Evolutionary conservation across 805 yeast species (phyloP).

Genomic region (Blastobotrys mokoenaii): DNA sequence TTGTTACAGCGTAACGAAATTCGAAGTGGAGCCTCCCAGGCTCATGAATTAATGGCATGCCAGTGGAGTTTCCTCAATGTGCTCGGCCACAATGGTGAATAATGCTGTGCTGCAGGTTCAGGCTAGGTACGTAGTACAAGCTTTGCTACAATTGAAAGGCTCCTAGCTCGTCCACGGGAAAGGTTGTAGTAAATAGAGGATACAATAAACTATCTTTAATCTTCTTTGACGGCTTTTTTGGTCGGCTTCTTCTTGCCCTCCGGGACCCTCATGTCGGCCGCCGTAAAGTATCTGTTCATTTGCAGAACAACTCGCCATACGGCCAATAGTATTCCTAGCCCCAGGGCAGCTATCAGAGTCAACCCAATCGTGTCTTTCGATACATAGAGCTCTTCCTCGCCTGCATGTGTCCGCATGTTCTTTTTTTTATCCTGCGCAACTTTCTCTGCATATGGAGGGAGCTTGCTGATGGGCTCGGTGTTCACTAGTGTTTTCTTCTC

Average conservation of each 20-base stretch:
- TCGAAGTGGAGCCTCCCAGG: too few relatives aligned
- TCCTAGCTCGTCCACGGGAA: too few relatives aligned
- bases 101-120: too few relatives aligned
- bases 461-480: slow-evolving; percentile 1
- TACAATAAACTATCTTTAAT: background rate
- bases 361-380: slow-evolving; percentile 1
- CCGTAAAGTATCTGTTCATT: background rate
- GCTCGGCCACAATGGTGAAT: too few relatives aligned
- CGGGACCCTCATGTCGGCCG: background rate
- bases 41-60: too few relatives aligned
- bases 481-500: slow-evolving; percentile 17
- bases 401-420: background rate
- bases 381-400: background rate
- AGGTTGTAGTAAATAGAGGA: too few relatives aligned
- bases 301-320: background rate
- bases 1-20: too few relatives aligned
- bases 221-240: background rate
- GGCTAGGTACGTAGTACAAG: too few relatives aligned
- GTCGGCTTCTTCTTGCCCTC: background rate
- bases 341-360: background rate
- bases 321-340: background rate
- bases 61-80: too few relatives aligned
- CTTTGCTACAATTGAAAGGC: too few relatives aligned
- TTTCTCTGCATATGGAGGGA: slow-evolving; percentile 5
- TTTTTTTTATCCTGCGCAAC: background rate